Base-by-base conservation (phyloP, 2,329 filamentous ascomycete genomes). In the Colletotrichum australisinense region DNA sequence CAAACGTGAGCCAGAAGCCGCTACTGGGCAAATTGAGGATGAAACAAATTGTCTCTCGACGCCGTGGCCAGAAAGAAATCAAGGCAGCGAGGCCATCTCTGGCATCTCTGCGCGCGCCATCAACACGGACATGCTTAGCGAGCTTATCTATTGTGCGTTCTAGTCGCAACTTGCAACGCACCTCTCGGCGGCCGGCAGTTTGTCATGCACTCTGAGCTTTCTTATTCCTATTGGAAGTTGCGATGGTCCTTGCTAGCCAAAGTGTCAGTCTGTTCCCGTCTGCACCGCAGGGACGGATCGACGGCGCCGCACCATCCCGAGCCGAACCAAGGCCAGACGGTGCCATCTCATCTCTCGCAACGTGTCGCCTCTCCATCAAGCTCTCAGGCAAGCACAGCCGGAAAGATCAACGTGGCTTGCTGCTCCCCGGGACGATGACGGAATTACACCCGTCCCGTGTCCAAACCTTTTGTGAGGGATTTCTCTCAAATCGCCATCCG, bases 321-420 rank as follows among this genome's bases (percentile, higher is more conserved):
- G 59, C 55, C 32, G 32, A 22, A 32, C 38, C 14, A 14, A 24
- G 56, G 55, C 70, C 60, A 56, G 46, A 46, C 55, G 28, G 60
- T 63, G 67, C 56, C 67, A 73, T 71, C 70, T 60, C 58, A 65
- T 73, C 32, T 73, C 26, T 22, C 35, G 60, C 60, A 42, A 70
- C 14, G 42, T 73, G 67, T 62, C 66, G 58, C 69, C 28, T 22
- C 14, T 28, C 30, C n/a, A 30, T n/a, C 24, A 8, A 22, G 16
- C 38, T 66, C 52, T 46, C 35, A 46, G 42, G 28, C 30, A 28
- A 26, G 38, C 53, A 28, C 24, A 28, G 53, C 32, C 53, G 26
- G 53, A 46, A 22, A 46, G 24, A 56, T 59, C 26, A 49, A 56
- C 35, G 7, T 46, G 46, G 60, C 19, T 58, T 68, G 58, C 30